Conservation (phyloP, 371 early-diverging fungal species). For the Rhizomucor miehei region DNA sequence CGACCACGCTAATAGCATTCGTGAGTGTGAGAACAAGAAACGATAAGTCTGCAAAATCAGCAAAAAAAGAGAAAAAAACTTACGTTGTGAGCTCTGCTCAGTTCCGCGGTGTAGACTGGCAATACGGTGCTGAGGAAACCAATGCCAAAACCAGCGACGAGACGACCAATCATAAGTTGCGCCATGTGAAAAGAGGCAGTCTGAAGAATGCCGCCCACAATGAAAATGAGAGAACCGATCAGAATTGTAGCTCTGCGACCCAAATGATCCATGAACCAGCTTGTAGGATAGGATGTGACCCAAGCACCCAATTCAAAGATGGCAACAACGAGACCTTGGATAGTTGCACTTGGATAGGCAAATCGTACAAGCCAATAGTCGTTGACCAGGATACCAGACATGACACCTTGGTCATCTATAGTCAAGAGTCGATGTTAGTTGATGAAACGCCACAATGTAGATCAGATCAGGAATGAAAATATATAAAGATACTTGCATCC, state of each 20-base stretch:
- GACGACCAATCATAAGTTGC: constrained; percentile 35
- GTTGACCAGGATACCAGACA: constrained; percentile 38
- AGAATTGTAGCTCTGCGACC: constrained; percentile 48
- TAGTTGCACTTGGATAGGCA: constrained; percentile 26
- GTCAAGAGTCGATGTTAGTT: not conserved
- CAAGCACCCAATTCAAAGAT: constrained; percentile 47
- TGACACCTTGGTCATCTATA: constrained; percentile 37
- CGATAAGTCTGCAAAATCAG: not conserved
- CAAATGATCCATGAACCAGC: constrained; percentile 37
- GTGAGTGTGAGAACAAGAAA: not conserved
- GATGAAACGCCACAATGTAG: not conserved
- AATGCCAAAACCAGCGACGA: constrained; percentile 52
- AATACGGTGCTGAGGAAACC: constrained; percentile 42
- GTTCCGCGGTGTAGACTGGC: constrained; percentile 50
- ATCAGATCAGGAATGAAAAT: too few relatives aligned
- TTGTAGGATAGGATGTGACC: constrained; percentile 30
- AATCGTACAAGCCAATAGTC: constrained; percentile 28
- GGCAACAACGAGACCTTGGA: constrained; percentile 35
- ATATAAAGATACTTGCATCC: constrained; percentile 28
- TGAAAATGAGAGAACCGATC: constrained; percentile 43
- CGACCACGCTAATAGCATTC: not conserved
- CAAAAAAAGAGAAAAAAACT: constrained; percentile 4
- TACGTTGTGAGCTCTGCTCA: constrained; percentile 45
- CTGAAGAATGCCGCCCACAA: constrained; percentile 44
- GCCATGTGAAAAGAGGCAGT: constrained; percentile 27